A percentile compares a stretch with the other conserved stretches of the same genome.
Evolutionary conservation across 768 basidiomycete species (phyloP).

Genomic region (Paxillus ammoniavirescens): DNA sequence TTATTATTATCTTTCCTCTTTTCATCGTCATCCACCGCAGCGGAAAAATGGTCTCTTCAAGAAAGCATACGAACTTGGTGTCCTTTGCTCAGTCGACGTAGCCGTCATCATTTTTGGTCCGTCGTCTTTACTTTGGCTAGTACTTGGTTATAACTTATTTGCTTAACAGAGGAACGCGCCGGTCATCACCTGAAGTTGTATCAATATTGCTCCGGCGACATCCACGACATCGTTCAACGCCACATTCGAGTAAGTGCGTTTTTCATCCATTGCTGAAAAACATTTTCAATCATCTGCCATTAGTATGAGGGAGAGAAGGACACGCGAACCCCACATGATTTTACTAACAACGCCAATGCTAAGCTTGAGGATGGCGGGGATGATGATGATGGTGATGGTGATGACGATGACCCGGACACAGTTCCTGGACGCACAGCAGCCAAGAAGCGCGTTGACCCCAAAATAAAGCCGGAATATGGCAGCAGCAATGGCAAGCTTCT

Average conservation of each 20-base stretch:
- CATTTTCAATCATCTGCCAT: background rate
- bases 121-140: slow-evolving; percentile 25
- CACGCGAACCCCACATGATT: slow-evolving; percentile 47
- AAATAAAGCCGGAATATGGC: slow-evolving; percentile 30
- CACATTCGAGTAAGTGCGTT: slow-evolving; percentile 50
- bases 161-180: slow-evolving; percentile 65
- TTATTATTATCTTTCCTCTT: slow-evolving; percentile 27
- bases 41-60: slow-evolving; percentile 90
- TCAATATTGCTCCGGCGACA: slow-evolving; percentile 76
- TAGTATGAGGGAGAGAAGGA: slow-evolving; percentile 56
- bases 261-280: background rate
- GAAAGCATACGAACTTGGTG: slow-evolving; percentile 89
- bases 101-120: slow-evolving; percentile 84
- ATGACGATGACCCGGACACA: slow-evolving; percentile 32
- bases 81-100: slow-evolving; percentile 85
- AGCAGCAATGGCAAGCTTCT: slow-evolving; percentile 18
- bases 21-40: slow-evolving; percentile 38
- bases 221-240: slow-evolving; percentile 66
- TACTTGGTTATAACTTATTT: no score
- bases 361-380: slow-evolving; percentile 38
- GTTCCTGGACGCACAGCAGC: slow-evolving; percentile 9
- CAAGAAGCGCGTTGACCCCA: slow-evolving; percentile 26
- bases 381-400: slow-evolving; percentile 38
- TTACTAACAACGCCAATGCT: slow-evolving; percentile 35
- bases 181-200: slow-evolving; percentile 81